Base-by-base conservation (phyloP, 306 rosid species). In the Rosa chinensis region DNA sequence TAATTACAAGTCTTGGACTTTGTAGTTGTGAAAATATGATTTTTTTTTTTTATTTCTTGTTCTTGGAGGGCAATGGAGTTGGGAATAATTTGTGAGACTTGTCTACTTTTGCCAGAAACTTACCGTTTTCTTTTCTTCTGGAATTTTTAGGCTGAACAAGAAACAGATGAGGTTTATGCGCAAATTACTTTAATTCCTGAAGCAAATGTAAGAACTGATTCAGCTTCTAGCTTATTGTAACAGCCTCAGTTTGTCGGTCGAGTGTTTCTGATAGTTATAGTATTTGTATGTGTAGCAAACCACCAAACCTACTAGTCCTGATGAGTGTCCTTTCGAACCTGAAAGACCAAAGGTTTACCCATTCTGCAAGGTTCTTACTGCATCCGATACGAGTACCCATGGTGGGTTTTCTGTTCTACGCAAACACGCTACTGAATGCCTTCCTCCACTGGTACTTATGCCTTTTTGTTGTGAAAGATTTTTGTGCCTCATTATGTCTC, bases 381-480 rank as follows among this genome's bases (percentile, higher is more conserved):
- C 98, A 2, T 95, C 98, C 1, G 99, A 95, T 84, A 95, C 99
- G 0, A 95, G 99, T 82, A 95, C 99, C 28, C 99, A 95, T 82
- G 99, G 99, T 0, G 99, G 99, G 28, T 95, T 95, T 86, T 95
- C 99, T 18, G 96, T 95, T 85, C 89, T 91, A 2, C 86, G 99
- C 47, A 95, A 91, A 86, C 99, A 95, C 40, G 99, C 99, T 50
- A 95, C 96, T 0, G 99, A 90, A 73, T 92, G 97, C 86, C 93
- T 95, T 86, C 99, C 98, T 79, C 78, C 89, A 32, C 81, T 95
- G 98, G 99, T 94, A 89, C 45, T 32, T 50, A 49, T 14, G 10
- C 40, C 63, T 64, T 23, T 32, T 73, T 48, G 61, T 72, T 73
- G 66, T 70, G 17, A 25, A 58, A n/a, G 47, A 58, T 70, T 37